A percentile compares a stretch with the other conserved stretches of the same genome.
phyloP scores from a whole-genome alignment of 148 eudicot species.

The Cornus suecica region DNA sequence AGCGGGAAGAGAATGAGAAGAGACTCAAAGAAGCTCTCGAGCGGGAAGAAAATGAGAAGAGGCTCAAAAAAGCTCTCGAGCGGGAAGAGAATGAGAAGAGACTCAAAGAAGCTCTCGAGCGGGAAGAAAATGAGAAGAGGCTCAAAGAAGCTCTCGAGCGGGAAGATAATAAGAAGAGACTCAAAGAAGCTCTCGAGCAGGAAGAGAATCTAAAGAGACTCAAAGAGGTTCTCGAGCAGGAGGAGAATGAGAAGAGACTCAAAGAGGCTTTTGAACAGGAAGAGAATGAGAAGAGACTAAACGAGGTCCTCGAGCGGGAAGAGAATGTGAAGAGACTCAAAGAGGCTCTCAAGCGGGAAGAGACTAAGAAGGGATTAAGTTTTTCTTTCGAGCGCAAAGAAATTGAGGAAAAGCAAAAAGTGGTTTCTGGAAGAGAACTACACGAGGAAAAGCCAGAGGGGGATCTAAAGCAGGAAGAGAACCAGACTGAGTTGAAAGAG shows the following conservation, averaged over 20 bases:
- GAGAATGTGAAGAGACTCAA: conserved; percentile 19
- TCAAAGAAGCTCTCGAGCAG: background rate
- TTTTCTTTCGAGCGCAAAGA: no score
- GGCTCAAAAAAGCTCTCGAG: conserved; percentile 13
- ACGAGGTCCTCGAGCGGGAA: conserved; percentile 12
- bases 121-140: conserved; percentile 12
- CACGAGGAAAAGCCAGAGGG: no score
- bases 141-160: conserved; percentile 15
- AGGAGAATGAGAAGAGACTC: conserved; percentile 12
- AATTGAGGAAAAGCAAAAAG: no score
- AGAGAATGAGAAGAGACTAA: conserved; percentile 12
- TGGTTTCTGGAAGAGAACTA: no score
- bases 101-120: background rate
- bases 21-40: conserved; percentile 24
- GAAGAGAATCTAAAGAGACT: conserved; percentile 7
- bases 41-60: conserved; percentile 23
- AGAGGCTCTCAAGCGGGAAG: conserved; percentile 13
- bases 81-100: conserved; percentile 15
- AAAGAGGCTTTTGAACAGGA: conserved; percentile 12
- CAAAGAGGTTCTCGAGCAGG: conserved; percentile 5
- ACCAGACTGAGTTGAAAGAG: no score
- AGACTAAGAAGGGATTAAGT: no score
- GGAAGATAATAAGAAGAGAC: conserved; percentile 20
- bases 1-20: no score
- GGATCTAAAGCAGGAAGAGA: no score